Conservation (phyloP, 768 basidiomycete genomes). For the Saitozyma podzolica region DNA sequence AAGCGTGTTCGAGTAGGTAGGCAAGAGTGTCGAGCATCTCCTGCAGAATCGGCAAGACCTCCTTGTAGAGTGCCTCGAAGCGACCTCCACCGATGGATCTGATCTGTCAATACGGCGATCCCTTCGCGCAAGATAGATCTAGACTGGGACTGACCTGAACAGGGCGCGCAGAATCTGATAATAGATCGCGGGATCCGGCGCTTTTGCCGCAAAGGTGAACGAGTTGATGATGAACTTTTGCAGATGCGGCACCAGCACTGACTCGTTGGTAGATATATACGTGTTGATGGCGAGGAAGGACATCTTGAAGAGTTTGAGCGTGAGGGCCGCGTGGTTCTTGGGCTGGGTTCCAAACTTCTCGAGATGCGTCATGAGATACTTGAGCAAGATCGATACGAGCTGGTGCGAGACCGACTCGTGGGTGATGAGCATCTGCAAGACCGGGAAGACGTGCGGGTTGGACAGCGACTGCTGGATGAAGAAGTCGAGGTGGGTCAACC, state of each 20-base stretch:
- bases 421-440: slow-evolving; percentile 78
- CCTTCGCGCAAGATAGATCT: not conserved
- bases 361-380: slow-evolving; percentile 78
- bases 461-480: slow-evolving; percentile 79
- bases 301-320: slow-evolving; percentile 92
- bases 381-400: slow-evolving; percentile 82
- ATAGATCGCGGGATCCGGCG: slow-evolving; percentile 86
- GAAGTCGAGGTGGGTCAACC: slow-evolving; percentile 87
- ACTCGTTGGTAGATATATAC: slow-evolving; percentile 75
- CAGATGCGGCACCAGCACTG: slow-evolving; percentile 88
- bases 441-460: slow-evolving; percentile 74
- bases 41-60: slow-evolving; percentile 90
- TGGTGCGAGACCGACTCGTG: slow-evolving; percentile 75
- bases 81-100: slow-evolving; percentile 71
- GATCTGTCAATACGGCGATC: slow-evolving; percentile 6
- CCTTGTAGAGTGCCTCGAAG: slow-evolving; percentile 92
- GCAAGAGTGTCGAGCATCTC: slow-evolving; percentile 96
- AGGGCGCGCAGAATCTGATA: slow-evolving; percentile 87
- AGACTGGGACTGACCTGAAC: slow-evolving; percentile 71
- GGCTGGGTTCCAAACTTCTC: slow-evolving; percentile 75
- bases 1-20: slow-evolving; percentile 79
- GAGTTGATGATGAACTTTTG: slow-evolving; percentile 93
- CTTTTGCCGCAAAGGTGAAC: slow-evolving; percentile 88
- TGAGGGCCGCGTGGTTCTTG: slow-evolving; percentile 74
- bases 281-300: slow-evolving; percentile 81